Evolutionary conservation across 2,329 filamentous ascomycete species (phyloP).

Genomic region (Aspergillus viridinutans): DNA sequence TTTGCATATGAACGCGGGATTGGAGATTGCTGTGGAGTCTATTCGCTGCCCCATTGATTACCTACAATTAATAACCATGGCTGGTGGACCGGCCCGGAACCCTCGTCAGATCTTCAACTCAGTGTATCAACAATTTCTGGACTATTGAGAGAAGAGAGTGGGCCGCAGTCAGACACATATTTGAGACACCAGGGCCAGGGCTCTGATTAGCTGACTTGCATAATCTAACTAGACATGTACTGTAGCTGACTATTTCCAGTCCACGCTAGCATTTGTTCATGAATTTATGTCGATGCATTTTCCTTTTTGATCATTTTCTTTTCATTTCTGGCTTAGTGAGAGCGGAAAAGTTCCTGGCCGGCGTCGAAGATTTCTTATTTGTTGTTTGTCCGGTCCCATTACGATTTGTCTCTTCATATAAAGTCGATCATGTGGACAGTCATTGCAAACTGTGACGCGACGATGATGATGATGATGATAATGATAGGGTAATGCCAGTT

Average conservation of each 20-base stretch:
- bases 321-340: constrained; percentile 5
- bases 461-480: neutral
- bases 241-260: constrained; percentile 3
- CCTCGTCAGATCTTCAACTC: constrained; percentile 16
- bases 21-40: constrained; percentile 16
- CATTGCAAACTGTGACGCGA: neutral
- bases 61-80: constrained; percentile 6
- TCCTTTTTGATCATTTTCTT: neutral
- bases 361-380: neutral
- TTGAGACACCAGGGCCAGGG: neutral
- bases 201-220: constrained; percentile 7
- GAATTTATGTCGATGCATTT: neutral
- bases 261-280: neutral
- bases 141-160: neutral
- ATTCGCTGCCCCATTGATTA: constrained; percentile 8
- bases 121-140: constrained; percentile 6
- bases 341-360: neutral
- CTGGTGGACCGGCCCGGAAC: constrained; percentile 12
- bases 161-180: neutral
- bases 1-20: constrained; percentile 16
- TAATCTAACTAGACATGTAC: constrained; percentile 1
- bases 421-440: neutral
- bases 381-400: neutral
- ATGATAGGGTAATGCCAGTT: neutral
- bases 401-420: neutral